Evolutionary conservation across 2,329 filamentous ascomycete species (phyloP).

Genomic region (Fusarium marasasianum): DNA sequence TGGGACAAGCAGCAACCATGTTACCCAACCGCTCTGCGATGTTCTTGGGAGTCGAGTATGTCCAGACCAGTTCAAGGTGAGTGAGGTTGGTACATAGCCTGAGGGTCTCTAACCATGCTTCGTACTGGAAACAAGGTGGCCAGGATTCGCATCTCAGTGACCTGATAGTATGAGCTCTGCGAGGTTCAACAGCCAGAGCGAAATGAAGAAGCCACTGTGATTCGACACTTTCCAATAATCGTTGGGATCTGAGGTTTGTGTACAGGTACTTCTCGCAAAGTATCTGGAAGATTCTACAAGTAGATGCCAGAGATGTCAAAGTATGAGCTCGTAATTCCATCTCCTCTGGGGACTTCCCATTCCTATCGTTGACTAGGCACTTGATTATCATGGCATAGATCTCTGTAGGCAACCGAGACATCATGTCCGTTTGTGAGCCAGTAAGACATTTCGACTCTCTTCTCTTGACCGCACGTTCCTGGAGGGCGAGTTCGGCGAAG

Average conservation of each 20-base stretch:
- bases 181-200: slow-evolving; percentile 9
- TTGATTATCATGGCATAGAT: neutral
- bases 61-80: neutral
- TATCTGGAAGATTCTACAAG: neutral
- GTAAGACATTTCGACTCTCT: neutral
- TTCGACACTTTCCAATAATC: neutral
- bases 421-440: neutral
- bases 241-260: neutral
- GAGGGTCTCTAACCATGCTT: neutral
- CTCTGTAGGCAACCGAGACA: neutral
- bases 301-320: neutral
- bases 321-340: neutral
- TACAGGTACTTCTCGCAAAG: neutral
- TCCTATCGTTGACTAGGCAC: neutral
- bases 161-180: neutral
- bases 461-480: neutral
- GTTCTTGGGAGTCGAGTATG: too few relatives aligned
- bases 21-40: too few relatives aligned
- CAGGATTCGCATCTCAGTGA: neutral
- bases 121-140: too few relatives aligned
- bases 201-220: slow-evolving; percentile 4
- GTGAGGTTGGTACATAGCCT: slow-evolving; percentile 10
- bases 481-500: neutral
- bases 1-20: neutral
- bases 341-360: neutral